Evolutionary conservation across 129 eudicot genomes (phyloP).

Genomic region (Lactuca sativa): DNA sequence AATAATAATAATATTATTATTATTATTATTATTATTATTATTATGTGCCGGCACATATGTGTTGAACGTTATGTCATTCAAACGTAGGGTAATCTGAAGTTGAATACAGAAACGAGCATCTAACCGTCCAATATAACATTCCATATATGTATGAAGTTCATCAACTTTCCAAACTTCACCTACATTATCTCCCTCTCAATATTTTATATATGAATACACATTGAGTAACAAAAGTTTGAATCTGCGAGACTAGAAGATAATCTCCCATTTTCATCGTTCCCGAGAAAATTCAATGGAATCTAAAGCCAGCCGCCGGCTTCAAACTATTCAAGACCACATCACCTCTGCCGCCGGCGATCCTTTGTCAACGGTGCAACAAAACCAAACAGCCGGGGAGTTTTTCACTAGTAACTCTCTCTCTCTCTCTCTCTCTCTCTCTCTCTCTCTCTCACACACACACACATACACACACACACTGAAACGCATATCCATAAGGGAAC

Average conservation of each 20-base stretch:
- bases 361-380: slow-evolving; percentile 34
- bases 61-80: not conserved
- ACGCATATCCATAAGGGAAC: not conserved
- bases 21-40: too few species aligned
- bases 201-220: not conserved
- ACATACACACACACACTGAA: not conserved
- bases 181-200: not conserved
- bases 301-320: slow-evolving; percentile 50
- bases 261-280: not conserved
- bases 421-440: not conserved
- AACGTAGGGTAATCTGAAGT: not conserved
- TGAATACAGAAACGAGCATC: slow-evolving; percentile 11
- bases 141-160: not conserved
- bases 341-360: slow-evolving; percentile 38
- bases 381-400: slow-evolving; percentile 56
- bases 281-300: slow-evolving; percentile 43
- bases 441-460: not conserved
- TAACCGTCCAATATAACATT: not conserved
- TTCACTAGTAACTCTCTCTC: slow-evolving; percentile 39
- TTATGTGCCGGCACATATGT: slow-evolving; percentile 6
- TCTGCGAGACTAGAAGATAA: not conserved
- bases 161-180: not conserved
- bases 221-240: not conserved
- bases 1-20: too few species aligned
- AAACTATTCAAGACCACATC: slow-evolving; percentile 50